Evolutionary conservation across 768 basidiomycete genomes (phyloP).

Genomic region (Tulasnella sp.): DNA sequence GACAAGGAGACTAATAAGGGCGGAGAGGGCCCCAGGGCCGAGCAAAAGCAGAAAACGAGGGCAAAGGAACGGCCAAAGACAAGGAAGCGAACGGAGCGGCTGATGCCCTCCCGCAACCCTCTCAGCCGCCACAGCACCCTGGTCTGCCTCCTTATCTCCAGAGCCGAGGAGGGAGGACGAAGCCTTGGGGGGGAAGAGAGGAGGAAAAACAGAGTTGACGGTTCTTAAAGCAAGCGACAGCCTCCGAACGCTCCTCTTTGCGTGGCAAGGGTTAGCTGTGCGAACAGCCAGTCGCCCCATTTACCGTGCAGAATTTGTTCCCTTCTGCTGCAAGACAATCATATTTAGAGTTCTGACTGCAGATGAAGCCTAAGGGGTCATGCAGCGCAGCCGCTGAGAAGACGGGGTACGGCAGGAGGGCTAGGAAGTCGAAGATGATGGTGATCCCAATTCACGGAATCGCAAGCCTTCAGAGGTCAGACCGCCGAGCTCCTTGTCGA

Average conservation of each 20-base stretch:
- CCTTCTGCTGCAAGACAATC: not conserved
- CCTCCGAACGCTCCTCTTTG: not conserved
- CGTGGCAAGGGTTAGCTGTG: not conserved
- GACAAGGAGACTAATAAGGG: too few species aligned
- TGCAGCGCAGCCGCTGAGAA: too few species aligned
- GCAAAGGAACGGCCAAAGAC: too few species aligned
- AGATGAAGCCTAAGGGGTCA: not conserved
- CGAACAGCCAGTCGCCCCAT: not conserved
- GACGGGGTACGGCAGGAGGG: not conserved
- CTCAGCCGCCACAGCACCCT: not conserved
- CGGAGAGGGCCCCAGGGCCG: too few species aligned
- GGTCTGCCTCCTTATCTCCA: constrained; percentile 27
- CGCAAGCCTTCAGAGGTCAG: too few species aligned
- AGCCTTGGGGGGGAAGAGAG: not conserved
- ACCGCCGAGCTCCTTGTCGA: not conserved
- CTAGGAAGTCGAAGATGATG: not conserved
- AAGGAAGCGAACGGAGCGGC: too few species aligned
- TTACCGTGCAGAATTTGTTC: not conserved
- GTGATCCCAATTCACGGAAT: not conserved
- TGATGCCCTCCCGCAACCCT: not conserved
- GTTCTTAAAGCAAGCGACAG: not conserved
- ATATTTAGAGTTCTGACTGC: not conserved
- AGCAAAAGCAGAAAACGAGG: too few species aligned
- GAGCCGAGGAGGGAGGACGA: not conserved
- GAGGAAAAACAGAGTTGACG: not conserved